These are phyloP conservation scores for Cytospora mali DNA, from an alignment of 2,329 filamentous ascomycete genomes.

Conservation along the genomic window DNA sequence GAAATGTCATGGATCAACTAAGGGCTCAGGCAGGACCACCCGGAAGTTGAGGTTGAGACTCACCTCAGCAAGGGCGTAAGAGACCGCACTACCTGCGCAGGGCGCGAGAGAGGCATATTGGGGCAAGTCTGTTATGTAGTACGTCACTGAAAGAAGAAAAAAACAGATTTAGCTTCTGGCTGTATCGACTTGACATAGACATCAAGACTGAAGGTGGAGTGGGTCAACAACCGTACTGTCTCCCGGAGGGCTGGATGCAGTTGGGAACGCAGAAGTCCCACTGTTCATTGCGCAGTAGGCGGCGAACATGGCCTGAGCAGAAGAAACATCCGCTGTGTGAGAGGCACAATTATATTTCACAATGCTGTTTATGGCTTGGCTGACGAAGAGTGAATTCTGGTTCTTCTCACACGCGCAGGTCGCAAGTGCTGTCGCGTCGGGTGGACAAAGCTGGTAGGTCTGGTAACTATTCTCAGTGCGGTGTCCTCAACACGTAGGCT, in stretches of 20 bases:
- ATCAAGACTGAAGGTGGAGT: no score
- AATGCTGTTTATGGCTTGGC: conserved; percentile 45
- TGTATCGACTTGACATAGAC: no score
- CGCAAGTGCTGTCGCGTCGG: conserved; percentile 40
- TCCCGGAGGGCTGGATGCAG: conserved; percentile 33
- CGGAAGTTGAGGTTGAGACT: conserved; percentile 30
- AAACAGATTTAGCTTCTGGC: no score
- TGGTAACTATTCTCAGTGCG: background rate
- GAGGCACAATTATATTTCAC: conserved; percentile 50
- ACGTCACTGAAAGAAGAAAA: conserved; percentile 50
- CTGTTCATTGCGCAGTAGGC: conserved; percentile 55
- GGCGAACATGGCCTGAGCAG: conserved; percentile 52
- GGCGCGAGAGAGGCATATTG: conserved; percentile 47
- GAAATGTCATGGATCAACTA: no score
- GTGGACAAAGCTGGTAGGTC: conserved; percentile 34
- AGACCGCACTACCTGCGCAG: conserved; percentile 50
- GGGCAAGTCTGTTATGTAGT: conserved; percentile 56
- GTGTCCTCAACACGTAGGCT: no score
- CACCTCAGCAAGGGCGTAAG: conserved; percentile 46
- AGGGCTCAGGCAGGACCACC: conserved; percentile 4
- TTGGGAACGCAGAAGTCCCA: conserved; percentile 53
- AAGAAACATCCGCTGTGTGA: conserved; percentile 49
- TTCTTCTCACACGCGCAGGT: conserved; percentile 57
- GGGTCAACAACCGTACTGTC: no score
- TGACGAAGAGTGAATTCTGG: conserved; percentile 48